Conservation (phyloP, 768 basidiomycete species). For the Rhodosporidiobolus sp. region DNA sequence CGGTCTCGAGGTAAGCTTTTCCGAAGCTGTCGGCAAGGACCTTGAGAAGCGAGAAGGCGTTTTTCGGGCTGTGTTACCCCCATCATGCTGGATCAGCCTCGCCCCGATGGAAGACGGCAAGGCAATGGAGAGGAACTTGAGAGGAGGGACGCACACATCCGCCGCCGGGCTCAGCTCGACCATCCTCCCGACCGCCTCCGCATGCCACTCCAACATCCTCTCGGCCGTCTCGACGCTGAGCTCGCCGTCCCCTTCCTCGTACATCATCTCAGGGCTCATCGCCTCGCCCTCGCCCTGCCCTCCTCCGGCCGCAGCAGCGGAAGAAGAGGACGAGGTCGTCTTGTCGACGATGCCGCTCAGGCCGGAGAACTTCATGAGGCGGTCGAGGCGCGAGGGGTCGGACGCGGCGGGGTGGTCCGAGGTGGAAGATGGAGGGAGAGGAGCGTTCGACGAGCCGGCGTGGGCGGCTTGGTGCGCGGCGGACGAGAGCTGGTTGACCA, state of each 20-base stretch:
- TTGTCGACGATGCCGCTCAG: conserved; percentile 49
- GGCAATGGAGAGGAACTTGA: background rate
- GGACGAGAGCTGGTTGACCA: conserved; percentile 82
- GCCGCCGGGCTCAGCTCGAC: conserved; percentile 77
- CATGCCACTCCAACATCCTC: conserved; percentile 94
- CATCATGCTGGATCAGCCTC: too few relatives aligned
- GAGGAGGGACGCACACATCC: conserved; percentile 69
- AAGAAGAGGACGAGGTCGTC: conserved; percentile 2
- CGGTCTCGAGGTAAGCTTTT: conserved; percentile 79
- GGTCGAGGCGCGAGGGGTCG: conserved; percentile 40
- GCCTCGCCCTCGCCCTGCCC: conserved; percentile 50
- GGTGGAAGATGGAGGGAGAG: background rate
- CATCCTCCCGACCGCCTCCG: conserved; percentile 90
- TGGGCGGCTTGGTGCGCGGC: conserved; percentile 61
- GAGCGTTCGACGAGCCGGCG: conserved; percentile 53
- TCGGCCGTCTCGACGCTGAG: conserved; percentile 74
- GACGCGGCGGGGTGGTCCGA: background rate
- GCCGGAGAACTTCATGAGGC: conserved; percentile 68
- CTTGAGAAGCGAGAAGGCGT: conserved; percentile 74
- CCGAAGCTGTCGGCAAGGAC: conserved; percentile 84
- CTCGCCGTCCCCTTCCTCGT: conserved; percentile 83
- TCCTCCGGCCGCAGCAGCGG: conserved; percentile 39
- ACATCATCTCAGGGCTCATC: conserved; percentile 55
- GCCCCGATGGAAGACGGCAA: too few relatives aligned
- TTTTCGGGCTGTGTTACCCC: conserved; percentile 80